Conservation (phyloP, 2,329 filamentous ascomycete species). For the Aureobasidium sp. region DNA sequence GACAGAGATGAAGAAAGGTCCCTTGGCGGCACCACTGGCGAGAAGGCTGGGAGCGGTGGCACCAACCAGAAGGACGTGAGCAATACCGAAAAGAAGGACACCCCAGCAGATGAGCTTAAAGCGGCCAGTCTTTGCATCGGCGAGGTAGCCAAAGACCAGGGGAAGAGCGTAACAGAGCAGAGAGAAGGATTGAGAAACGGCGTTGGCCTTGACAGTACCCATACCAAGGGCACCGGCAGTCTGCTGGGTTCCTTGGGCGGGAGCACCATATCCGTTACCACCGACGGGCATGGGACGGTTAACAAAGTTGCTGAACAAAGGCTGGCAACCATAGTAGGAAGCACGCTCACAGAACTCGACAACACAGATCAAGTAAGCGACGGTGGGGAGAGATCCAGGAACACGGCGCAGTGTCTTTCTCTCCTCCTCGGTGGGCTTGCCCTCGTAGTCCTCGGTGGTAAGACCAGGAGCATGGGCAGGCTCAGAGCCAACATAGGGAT, state of each 20-base stretch:
- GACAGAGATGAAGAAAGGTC: conserved; percentile 37
- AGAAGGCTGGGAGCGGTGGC: conserved; percentile 24
- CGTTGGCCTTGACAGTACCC: conserved; percentile 49
- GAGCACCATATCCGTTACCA: conserved; percentile 32
- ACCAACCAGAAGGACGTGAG: conserved; percentile 29
- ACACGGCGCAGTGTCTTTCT: conserved; percentile 40
- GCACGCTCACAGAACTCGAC: conserved; percentile 57
- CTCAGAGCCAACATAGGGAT: not conserved
- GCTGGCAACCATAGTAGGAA: conserved; percentile 53
- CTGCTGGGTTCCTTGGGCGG: conserved; percentile 26
- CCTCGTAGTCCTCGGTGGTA: conserved; percentile 17
- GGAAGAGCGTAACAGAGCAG: conserved; percentile 54
- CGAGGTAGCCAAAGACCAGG: conserved; percentile 41
- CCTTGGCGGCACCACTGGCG: conserved; percentile 30
- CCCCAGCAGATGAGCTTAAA: conserved; percentile 34
- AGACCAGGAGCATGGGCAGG: conserved; percentile 17
- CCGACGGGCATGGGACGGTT: conserved; percentile 50
- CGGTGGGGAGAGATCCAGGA: conserved; percentile 44
- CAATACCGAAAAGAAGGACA: conserved; percentile 35
- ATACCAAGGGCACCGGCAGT: conserved; percentile 52
- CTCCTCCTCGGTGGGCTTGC: conserved; percentile 43
- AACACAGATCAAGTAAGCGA: conserved; percentile 51
- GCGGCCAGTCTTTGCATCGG: conserved; percentile 38
- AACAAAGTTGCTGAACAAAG: conserved; percentile 55
- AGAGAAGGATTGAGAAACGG: conserved; percentile 48